Evolutionary conservation across 2,329 filamentous ascomycete species (phyloP).

Genomic region (Cercospora beticola): DNA sequence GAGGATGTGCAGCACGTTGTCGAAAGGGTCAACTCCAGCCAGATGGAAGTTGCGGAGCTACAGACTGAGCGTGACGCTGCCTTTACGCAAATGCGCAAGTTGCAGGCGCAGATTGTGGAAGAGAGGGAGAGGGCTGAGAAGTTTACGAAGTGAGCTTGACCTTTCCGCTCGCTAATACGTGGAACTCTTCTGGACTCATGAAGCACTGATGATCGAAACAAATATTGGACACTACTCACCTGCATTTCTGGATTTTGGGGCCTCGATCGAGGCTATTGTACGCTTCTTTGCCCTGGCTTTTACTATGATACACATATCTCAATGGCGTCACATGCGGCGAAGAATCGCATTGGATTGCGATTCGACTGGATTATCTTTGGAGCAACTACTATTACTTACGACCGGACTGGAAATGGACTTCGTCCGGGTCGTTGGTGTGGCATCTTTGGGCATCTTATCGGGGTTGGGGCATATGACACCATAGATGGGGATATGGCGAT

Average conservation of each 20-base stretch:
- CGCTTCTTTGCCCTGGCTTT: neutral
- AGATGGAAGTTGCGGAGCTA: constrained; percentile 78
- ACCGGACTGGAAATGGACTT: too few relatives aligned
- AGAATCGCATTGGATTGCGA: neutral
- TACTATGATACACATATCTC: neutral
- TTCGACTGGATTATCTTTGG: too few relatives aligned
- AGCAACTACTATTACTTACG: too few relatives aligned
- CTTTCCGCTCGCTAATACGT: neutral
- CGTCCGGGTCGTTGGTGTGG: too few relatives aligned
- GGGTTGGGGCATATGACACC: neutral
- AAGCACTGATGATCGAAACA: neutral
- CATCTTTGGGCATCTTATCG: neutral
- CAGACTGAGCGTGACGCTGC: constrained; percentile 75
- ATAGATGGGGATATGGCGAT: neutral
- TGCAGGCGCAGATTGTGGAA: constrained; percentile 66
- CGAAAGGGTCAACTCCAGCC: constrained; percentile 74
- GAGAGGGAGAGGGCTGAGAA: constrained; percentile 62
- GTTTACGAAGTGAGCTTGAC: constrained; percentile 11
- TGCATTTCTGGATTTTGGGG: neutral
- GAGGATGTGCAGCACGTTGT: constrained; percentile 82
- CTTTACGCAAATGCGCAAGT: constrained; percentile 65
- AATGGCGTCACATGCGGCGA: neutral
- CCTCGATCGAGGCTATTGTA: neutral
- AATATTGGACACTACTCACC: neutral
- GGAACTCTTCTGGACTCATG: neutral